Evolutionary conservation across 2,329 filamentous ascomycete genomes (phyloP).

Genomic region (Chaetoscypha palmicola): DNA sequence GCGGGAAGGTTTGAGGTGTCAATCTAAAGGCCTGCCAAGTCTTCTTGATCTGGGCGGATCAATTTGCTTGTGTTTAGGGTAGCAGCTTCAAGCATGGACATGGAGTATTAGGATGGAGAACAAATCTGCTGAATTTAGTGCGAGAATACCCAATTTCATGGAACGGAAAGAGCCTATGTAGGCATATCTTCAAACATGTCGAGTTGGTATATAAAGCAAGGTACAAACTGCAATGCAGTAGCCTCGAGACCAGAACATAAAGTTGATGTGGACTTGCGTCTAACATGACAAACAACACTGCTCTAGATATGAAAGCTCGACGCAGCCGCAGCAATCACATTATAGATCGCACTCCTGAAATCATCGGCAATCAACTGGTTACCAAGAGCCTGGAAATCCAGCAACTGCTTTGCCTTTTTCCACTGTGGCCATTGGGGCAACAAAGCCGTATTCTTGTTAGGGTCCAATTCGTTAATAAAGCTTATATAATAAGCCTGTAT

Average conservation of each 20-base stretch:
- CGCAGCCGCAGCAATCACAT: background rate
- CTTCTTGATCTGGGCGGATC: too few species aligned
- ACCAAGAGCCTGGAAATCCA: background rate
- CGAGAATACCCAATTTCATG: too few species aligned
- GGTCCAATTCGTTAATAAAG: conserved; percentile 64
- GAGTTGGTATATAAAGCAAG: too few species aligned
- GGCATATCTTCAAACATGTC: too few species aligned
- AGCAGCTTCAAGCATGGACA: too few species aligned
- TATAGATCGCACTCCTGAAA: conserved; percentile 1
- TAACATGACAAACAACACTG: background rate
- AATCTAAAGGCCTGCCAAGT: too few species aligned
- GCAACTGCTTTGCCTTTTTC: background rate
- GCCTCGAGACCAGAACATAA: background rate
- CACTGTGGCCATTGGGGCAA: background rate
- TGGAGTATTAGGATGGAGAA: too few species aligned
- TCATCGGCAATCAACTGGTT: background rate
- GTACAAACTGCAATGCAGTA: too few species aligned
- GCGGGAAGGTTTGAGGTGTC: too few species aligned
- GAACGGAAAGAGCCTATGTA: too few species aligned
- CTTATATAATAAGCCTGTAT: conserved; percentile 65
- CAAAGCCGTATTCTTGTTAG: conserved; percentile 47
- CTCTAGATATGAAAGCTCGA: background rate
- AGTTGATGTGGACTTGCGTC: background rate
- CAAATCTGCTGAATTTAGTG: too few species aligned
- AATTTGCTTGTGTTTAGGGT: too few species aligned